These are phyloP conservation scores for Climacium dendroides DNA, from an alignment of 225 moss, liverwort and hornwort species.

Conservation along the genomic window DNA sequence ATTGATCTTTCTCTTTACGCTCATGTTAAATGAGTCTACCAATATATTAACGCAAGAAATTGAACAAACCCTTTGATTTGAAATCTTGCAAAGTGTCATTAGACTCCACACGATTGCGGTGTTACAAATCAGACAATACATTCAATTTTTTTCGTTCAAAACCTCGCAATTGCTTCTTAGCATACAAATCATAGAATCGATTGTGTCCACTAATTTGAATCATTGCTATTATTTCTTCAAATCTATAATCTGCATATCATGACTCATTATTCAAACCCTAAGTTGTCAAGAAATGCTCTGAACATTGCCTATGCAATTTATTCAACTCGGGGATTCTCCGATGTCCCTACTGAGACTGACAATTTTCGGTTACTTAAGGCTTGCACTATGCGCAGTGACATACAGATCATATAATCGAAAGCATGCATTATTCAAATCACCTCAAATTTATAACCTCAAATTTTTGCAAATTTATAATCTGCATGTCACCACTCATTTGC, in stretches of 20 bases:
- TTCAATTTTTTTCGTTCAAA: neutral
- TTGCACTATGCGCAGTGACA: too few species aligned
- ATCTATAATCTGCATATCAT: too few species aligned
- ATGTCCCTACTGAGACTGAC: neutral
- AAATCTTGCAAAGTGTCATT: neutral
- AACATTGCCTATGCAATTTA: neutral
- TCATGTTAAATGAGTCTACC: neutral
- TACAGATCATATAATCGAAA: too few species aligned
- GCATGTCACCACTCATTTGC: neutral
- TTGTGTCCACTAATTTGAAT: neutral
- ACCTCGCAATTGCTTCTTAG: too few species aligned
- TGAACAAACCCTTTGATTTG: neutral
- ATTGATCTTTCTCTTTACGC: neutral
- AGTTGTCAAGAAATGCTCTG: neutral
- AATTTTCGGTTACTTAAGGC: neutral
- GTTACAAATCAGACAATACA: neutral
- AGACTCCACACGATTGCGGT: neutral
- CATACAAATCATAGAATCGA: neutral
- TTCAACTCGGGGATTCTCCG: neutral
- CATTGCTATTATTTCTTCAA: neutral
- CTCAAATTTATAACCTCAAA: too few species aligned
- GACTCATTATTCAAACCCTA: neutral
- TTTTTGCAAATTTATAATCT: neutral
- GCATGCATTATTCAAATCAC: neutral
- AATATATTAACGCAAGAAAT: neutral